Conservation (phyloP, 2,329 filamentous ascomycete genomes). For the Lasiodiplodia hormozganensis region DNA sequence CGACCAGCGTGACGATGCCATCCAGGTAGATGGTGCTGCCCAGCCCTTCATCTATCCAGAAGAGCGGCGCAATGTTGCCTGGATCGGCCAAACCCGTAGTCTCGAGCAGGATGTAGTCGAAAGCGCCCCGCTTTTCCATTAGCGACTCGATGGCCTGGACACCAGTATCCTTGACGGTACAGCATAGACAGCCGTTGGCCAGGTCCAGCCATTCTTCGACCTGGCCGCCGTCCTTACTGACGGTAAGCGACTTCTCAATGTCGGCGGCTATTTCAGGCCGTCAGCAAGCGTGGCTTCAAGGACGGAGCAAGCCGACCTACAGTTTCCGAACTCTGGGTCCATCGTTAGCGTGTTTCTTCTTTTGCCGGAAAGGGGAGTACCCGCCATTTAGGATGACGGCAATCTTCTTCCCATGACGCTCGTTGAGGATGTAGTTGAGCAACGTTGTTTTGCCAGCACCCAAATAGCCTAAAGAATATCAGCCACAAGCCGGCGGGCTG, state of each 20-base stretch:
- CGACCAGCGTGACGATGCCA: constrained; percentile 93
- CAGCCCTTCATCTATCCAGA: constrained; percentile 97
- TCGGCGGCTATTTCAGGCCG: constrained; percentile 71
- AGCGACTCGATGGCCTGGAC: constrained; percentile 94
- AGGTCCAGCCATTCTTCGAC: constrained; percentile 96
- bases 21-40: constrained; percentile 96
- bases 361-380: constrained; percentile 35
- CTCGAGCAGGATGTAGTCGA: constrained; percentile 97
- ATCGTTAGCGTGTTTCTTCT: constrained; percentile 8
- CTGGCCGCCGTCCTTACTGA: constrained; percentile 81
- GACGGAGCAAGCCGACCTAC: constrained; percentile 58
- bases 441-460: constrained; percentile 95
- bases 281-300: background rate
- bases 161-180: constrained; percentile 93
- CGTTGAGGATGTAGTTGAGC: constrained; percentile 93
- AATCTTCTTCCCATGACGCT: constrained; percentile 96
- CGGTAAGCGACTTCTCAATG: constrained; percentile 93
- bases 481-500: constrained; percentile 8
- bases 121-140: constrained; percentile 91
- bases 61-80: constrained; percentile 91
- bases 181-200: constrained; percentile 96
- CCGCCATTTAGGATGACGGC: constrained; percentile 93
- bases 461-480: constrained; percentile 76
- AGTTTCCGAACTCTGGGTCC: constrained; percentile 77
- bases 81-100: constrained; percentile 96